Base-by-base conservation (phyloP, 1,139 yeast species). In the Chernovozyma sophiae-reginae region DNA sequence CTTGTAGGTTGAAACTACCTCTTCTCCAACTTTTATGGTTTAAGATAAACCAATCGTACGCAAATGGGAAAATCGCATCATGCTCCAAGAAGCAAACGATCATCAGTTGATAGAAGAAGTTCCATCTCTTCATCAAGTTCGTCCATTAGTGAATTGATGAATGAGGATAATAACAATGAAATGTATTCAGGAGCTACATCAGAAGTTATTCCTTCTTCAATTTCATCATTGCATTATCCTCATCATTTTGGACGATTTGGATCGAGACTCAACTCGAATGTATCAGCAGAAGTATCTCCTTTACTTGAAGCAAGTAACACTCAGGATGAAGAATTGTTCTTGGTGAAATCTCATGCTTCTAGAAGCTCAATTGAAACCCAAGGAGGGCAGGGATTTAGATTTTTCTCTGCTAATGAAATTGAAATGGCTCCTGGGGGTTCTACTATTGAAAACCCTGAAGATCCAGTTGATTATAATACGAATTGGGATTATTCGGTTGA, bases 161-260 rank as follows among this genome's bases (percentile, higher is more conserved):
- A 58, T 19, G 79, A 75, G 37, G 78, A 68, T 17, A 74, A 75
- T 47, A 74, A 65, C 44, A 62, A 74, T 32, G 97, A 90, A 57
- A 81, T 87, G 65, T 90, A 76, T 60, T 82, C 95, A 4, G 97
- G 97, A 29, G 96, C 95, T 1, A 86, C 87, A 0, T 79, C 90
- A 4, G 96, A 86, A 50, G 78, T 86, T 28, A 81, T 90, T 31
- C 97, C 98, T 1, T 84, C 95, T 18, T 86, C 97, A 1, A 84
- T 87, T 46, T 79, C 95, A 1, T 78, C 95, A 1, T 86, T 90
- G 55, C 97, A 87, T 55, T 94, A 86, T 49, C 73, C 76, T 6
- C 80, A 76, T 62, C 75, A 64, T 43, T 69, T 73, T 46, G 66
- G 67, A 0, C 47, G 51, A 32, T 48, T 48, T 40, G 56, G 62